These are phyloP conservation scores for Austroboletus olivaceoglutinosus DNA, from an alignment of 1,284 basidiomycete species.

Conservation along the genomic window DNA sequence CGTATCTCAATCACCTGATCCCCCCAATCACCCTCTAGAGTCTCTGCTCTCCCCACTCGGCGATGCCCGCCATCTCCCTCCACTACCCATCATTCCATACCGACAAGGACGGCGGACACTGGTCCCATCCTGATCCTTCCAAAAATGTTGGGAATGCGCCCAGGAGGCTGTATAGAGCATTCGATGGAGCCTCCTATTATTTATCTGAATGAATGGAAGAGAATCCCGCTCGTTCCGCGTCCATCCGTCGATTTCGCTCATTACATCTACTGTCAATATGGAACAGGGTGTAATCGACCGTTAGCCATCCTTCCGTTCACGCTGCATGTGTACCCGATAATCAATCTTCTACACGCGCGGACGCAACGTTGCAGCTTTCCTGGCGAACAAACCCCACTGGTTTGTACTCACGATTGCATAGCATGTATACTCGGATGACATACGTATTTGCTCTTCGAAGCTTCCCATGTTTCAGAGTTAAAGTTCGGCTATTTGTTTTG, in stretches of 20 bases:
- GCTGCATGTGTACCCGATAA: constrained; percentile 21
- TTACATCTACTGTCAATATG: constrained; percentile 23
- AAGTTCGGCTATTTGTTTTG: constrained; percentile 20
- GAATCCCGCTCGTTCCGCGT: constrained; percentile 17
- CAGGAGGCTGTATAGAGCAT: constrained; percentile 1
- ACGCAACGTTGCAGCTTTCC: constrained; percentile 24
- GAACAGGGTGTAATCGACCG: constrained; percentile 3
- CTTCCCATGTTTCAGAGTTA: constrained; percentile 6
- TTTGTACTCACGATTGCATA: constrained; percentile 4
- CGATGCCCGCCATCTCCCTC: neutral
- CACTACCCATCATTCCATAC: neutral
- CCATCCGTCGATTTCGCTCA: constrained; percentile 9
- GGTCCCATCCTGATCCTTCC: neutral
- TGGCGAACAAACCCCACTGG: constrained; percentile 11
- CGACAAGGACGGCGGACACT: neutral
- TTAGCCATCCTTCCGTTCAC: constrained; percentile 9
- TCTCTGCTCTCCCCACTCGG: neutral
- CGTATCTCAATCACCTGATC: constrained; percentile 14
- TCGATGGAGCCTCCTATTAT: constrained; percentile 3
- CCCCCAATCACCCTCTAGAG: neutral
- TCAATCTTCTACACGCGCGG: constrained; percentile 28
- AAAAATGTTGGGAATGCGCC: constrained; percentile 1
- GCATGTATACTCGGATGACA: neutral
- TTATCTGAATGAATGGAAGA: constrained; percentile 17
- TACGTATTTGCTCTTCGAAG: constrained; percentile 2